Evolutionary conservation across 805 yeast genomes (phyloP).

Genomic region (Helenozyma baotianmanensis): DNA sequence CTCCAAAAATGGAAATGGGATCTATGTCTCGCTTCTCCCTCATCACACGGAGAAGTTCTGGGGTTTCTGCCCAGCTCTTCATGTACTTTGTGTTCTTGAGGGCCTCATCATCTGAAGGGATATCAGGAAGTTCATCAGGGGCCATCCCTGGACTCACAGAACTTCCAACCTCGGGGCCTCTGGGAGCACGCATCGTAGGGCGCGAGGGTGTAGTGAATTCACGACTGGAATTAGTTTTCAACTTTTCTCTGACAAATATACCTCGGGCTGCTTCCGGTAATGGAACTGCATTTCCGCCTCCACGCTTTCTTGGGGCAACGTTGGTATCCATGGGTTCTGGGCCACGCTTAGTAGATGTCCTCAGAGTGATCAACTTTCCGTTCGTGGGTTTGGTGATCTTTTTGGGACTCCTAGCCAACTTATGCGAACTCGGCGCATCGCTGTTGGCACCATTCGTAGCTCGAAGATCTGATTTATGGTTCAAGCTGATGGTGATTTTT

Average conservation of each 20-base stretch:
- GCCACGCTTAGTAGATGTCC: neutral
- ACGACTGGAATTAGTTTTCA: constrained; percentile 3
- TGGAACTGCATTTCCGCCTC: constrained; percentile 29
- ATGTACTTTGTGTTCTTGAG: constrained; percentile 9
- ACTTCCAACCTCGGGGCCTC: constrained; percentile 1
- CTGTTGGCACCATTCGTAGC: neutral
- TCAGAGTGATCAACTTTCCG: too few relatives aligned
- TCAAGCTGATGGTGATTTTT: neutral
- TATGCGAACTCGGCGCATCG: too few relatives aligned
- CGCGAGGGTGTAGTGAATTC: constrained; percentile 11
- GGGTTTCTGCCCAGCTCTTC: constrained; percentile 36
- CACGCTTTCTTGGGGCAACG: constrained; percentile 9
- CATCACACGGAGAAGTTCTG: constrained; percentile 27
- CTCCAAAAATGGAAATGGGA: constrained; percentile 70
- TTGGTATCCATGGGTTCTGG: constrained; percentile 3
- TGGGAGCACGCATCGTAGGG: too few relatives aligned
- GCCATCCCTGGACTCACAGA: constrained; percentile 13
- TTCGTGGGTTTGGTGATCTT: constrained; percentile 1
- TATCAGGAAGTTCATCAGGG: constrained; percentile 31
- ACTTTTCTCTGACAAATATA: constrained; percentile 7
- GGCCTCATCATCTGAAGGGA: constrained; percentile 37
- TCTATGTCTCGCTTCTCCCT: constrained; percentile 39
- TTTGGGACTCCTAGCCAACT: neutral
- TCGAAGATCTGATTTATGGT: neutral
- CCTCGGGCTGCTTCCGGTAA: constrained; percentile 38